Conservation (phyloP, 164 flowering plant genomes). For the Vitis riparia region DNA sequence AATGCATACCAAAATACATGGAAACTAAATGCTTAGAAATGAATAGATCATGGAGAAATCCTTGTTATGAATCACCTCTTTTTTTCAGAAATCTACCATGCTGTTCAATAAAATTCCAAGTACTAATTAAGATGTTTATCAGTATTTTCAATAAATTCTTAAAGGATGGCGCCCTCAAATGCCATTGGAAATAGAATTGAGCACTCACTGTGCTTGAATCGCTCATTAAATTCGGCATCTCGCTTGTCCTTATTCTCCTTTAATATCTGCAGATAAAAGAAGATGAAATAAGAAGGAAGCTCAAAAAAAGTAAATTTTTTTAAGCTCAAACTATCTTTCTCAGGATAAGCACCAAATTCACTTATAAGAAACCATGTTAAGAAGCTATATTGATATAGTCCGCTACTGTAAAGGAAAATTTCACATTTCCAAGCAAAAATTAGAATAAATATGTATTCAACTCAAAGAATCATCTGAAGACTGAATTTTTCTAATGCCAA, state of each 20-base stretch:
- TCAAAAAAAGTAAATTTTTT: not conserved
- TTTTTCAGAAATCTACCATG: not conserved
- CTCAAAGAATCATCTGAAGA: too few species aligned
- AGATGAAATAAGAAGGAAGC: constrained; percentile 3
- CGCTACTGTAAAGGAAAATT: too few species aligned
- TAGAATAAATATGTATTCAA: too few species aligned
- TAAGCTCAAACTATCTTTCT: not conserved
- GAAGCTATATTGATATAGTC: too few species aligned
- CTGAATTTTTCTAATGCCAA: too few species aligned
- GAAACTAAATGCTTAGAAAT: not conserved
- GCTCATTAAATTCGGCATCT: constrained; percentile 95
- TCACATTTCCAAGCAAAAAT: too few species aligned
- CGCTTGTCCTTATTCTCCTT: constrained; percentile 93
- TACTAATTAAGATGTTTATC: not conserved
- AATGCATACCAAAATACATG: too few species aligned
- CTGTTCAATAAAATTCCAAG: not conserved
- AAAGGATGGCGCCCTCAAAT: not conserved
- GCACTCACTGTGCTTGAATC: constrained; percentile 88
- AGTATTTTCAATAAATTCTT: not conserved
- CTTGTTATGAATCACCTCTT: not conserved
- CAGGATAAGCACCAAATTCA: too few species aligned
- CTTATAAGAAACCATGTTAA: too few species aligned
- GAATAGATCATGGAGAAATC: not conserved
- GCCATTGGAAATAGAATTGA: not conserved
- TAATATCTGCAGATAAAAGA: constrained; percentile 53